Base-by-base conservation (phyloP, 2,329 filamentous ascomycete species). In the Claviceps sp. region DNA sequence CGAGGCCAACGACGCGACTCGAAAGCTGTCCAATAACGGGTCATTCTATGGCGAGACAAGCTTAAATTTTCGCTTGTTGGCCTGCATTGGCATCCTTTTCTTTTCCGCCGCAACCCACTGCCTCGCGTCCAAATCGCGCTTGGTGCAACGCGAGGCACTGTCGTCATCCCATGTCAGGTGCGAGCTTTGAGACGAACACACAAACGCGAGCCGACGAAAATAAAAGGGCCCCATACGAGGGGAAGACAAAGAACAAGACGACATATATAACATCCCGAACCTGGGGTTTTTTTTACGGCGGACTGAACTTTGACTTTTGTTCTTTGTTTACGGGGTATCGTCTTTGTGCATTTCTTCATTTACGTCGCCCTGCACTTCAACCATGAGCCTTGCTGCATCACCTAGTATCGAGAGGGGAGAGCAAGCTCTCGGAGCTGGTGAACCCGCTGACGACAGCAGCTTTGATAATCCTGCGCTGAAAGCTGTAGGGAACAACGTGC, bases 391-490 rank as follows among this genome's bases (percentile, higher is more conserved):
- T 51, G 59, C 61, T 51, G 59, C 61, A 57, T 58, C 61, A 46
- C 57, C 62, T 44, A 54, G 56, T 53, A 53, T 57, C 20, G 48
- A 52, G 51, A 54, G 53, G 52, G 51, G 53, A 52, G 54, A 57
- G 34, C 54, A 20, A 46, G 50, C 38, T 14, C 40, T 51, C 16
- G 47, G 37, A 18, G 34, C 34, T 45, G 50, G 54, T 52, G 56
- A 55, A 43, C 54, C 61, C 55, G 58, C 61, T 50, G 62, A 65
- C 51, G 55, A 60, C 38, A 58, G 59, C 50, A 60, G 57, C 45
- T 53, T 59, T 50, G 60, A 61, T 53, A 61, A 63, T 53, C 63
- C 65, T 38, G 65, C 67, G 1, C 65, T 66, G 20, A 60, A 63
- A 43, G 58, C 63, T 46, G 54, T 56, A 48, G 60, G 62, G 48